A percentile compares a stretch with the other conserved stretches of the same genome.
phyloP scores from a whole-genome alignment of 805 yeast species.

The Schwanniomyces polymorphus region DNA sequence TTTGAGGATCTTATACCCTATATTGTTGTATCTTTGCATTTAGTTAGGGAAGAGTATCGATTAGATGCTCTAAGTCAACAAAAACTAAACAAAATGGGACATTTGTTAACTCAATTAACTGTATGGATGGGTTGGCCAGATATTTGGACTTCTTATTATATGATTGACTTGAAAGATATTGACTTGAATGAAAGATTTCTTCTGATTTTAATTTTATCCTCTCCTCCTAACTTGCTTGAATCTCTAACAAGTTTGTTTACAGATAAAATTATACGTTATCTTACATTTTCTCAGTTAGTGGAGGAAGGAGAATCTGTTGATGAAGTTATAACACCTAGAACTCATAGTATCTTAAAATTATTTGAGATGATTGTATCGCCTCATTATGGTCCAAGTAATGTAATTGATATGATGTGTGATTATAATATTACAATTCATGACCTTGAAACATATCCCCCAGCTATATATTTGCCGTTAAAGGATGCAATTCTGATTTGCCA shows the following conservation, averaged over 20 bases:
- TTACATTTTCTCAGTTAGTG: slow-evolving; percentile 65
- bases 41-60: slow-evolving; percentile 72
- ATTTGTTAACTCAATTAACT: slow-evolving; percentile 60
- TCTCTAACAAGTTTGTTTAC: slow-evolving; percentile 54
- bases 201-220: slow-evolving; percentile 45
- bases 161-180: slow-evolving; percentile 25
- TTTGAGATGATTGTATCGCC: slow-evolving; percentile 64
- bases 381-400: slow-evolving; percentile 48
- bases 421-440: slow-evolving; percentile 50
- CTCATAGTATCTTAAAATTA: slow-evolving; percentile 55
- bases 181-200: slow-evolving; percentile 43
- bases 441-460: slow-evolving; percentile 72
- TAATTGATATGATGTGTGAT: slow-evolving; percentile 63
- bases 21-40: slow-evolving; percentile 67
- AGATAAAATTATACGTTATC: slow-evolving; percentile 48
- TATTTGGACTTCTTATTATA: slow-evolving; percentile 61
- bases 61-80: slow-evolving; percentile 49
- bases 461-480: slow-evolving; percentile 65
- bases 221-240: slow-evolving; percentile 61
- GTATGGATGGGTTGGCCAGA: slow-evolving; percentile 76
- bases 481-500: slow-evolving; percentile 59
- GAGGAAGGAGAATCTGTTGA: slow-evolving; percentile 64
- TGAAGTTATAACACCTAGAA: slow-evolving; percentile 62
- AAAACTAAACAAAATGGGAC: slow-evolving; percentile 43
- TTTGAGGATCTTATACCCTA: slow-evolving; percentile 60